Conservation (phyloP, 192 early-diverging fungal genomes). For the Spizellomyces sp. region DNA sequence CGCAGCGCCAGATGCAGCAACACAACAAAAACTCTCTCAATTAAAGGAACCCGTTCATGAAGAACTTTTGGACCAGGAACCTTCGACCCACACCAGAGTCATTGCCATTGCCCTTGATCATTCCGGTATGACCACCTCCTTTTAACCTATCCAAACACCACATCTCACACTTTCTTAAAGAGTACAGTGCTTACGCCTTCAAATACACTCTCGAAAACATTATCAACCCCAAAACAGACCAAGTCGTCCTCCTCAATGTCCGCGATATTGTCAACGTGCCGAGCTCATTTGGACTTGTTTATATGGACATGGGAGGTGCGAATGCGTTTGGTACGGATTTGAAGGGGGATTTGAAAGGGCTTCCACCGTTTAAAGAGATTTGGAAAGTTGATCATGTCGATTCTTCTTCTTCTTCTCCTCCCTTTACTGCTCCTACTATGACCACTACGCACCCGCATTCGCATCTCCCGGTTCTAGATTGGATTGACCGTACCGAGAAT, state of each 20-base stretch:
- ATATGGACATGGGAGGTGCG: constrained; percentile 29
- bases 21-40: constrained; percentile 10
- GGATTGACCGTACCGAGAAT: constrained; percentile 21
- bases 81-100: constrained; percentile 7
- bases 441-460: not conserved
- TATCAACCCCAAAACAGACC: constrained; percentile 36
- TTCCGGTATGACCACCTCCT: constrained; percentile 16
- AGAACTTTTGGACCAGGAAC: constrained; percentile 20
- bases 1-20: not conserved
- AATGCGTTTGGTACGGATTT: not conserved
- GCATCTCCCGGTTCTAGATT: constrained; percentile 10
- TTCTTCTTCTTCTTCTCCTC: too few species aligned
- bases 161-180: constrained; percentile 4
- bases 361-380: not conserved
- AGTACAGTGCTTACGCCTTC: constrained; percentile 33
- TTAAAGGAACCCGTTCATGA: constrained; percentile 31
- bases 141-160: not conserved
- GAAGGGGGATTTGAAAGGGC: not conserved
- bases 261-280: constrained; percentile 33
- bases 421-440: not conserved
- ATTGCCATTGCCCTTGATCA: constrained; percentile 33
- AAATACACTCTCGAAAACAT: constrained; percentile 40
- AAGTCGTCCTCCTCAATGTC: constrained; percentile 44
- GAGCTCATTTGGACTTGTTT: constrained; percentile 17
- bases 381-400: not conserved